Evolutionary conservation across 805 yeast genomes (phyloP).

Genomic region (Clavispora santaluciae): DNA sequence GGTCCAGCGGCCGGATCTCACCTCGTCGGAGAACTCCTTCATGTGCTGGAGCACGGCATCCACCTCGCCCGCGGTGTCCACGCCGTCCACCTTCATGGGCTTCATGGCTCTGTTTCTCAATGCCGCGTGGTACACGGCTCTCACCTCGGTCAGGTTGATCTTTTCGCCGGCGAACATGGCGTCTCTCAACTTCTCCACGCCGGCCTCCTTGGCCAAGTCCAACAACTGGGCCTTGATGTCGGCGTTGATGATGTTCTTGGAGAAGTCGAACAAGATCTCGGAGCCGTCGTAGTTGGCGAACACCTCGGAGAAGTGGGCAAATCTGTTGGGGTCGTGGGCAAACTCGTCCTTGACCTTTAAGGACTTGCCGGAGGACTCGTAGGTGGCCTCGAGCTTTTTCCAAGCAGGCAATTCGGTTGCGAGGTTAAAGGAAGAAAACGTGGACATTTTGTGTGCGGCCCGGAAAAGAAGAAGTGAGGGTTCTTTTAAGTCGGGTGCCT

Average conservation of each 20-base stretch:
- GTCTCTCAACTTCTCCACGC: constrained; percentile 81
- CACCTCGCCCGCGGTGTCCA: constrained; percentile 86
- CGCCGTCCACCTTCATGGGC: constrained; percentile 85
- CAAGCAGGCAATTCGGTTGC: constrained; percentile 79
- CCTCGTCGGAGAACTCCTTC: constrained; percentile 88
- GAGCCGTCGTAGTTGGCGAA: constrained; percentile 85
- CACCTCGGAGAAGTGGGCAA: constrained; percentile 67
- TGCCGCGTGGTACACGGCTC: constrained; percentile 97
- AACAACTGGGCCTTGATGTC: constrained; percentile 65
- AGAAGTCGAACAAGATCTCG: constrained; percentile 87
- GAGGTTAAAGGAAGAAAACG: constrained; percentile 41
- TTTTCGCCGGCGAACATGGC: constrained; percentile 89
- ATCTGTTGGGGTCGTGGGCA: constrained; percentile 67
- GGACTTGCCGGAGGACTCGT: constrained; percentile 62
- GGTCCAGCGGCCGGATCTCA: constrained; percentile 92
- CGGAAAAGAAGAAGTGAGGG: background rate
- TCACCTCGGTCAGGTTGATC: constrained; percentile 92
- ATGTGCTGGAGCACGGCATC: constrained; percentile 89
- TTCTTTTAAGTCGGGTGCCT: background rate
- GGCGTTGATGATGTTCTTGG: constrained; percentile 89
- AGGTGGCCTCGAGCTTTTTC: constrained; percentile 68
- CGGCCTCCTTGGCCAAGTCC: constrained; percentile 84
- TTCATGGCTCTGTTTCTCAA: constrained; percentile 86
- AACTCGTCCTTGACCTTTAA: constrained; percentile 78
- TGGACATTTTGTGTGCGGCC: constrained; percentile 9